Percentiles rank a stretch among this genome's conserved stretches.
Evolutionary conservation across 2,329 filamentous ascomycete genomes (phyloP).

Genomic region (Pestalotiopsis sp.): DNA sequence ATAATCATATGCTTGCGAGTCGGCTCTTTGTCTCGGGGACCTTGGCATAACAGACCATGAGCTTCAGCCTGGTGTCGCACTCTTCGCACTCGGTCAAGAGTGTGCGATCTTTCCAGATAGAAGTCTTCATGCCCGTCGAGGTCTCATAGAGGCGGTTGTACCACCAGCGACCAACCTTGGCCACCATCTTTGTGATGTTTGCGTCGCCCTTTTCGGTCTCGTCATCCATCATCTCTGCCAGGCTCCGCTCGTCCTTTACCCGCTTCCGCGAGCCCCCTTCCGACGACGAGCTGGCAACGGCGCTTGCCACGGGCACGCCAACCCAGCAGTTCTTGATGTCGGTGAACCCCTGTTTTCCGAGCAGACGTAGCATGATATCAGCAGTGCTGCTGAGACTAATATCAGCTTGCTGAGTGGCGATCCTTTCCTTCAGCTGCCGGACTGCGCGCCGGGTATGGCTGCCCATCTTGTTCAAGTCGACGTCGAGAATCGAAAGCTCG

Average conservation of each 20-base stretch:
- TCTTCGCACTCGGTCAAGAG: constrained; percentile 84
- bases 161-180: constrained; percentile 94
- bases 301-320: constrained; percentile 71
- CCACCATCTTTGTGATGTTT: constrained; percentile 89
- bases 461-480: constrained; percentile 84
- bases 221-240: constrained; percentile 75
- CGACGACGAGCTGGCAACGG: constrained; percentile 34
- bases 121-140: constrained; percentile 55
- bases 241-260: constrained; percentile 51
- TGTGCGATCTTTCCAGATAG: constrained; percentile 78
- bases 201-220: constrained; percentile 73
- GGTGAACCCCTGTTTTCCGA: constrained; percentile 70
- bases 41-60: constrained; percentile 89
- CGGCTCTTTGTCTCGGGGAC: constrained; percentile 62
- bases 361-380: constrained; percentile 64
- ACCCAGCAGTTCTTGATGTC: constrained; percentile 77
- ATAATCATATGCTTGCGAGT: constrained; percentile 48
- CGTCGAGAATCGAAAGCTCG: constrained; percentile 77
- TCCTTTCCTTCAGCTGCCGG: constrained; percentile 70
- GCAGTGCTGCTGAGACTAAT: constrained; percentile 62
- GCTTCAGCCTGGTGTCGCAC: constrained; percentile 82
- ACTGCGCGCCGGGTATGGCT: constrained; percentile 68
- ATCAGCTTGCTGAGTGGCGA: constrained; percentile 61
- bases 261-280: constrained; percentile 32
- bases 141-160: constrained; percentile 89